Percentiles rank a stretch among this genome's conserved stretches.
These are phyloP conservation scores for Vitis rotundifolia DNA, from an alignment of 164 flowering plant genomes.

Conservation along the genomic window DNA sequence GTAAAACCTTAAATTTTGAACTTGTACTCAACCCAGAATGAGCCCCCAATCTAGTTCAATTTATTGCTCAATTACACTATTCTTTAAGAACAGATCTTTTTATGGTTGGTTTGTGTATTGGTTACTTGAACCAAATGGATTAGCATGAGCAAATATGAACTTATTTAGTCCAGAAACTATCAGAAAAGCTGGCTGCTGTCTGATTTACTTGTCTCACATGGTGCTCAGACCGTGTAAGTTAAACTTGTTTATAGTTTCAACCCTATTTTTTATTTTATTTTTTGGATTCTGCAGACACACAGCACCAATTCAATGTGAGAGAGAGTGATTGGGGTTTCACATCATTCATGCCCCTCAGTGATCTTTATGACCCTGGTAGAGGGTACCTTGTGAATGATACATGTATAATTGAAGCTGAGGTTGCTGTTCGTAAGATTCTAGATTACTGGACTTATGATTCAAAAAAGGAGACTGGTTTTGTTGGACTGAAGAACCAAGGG, in stretches of 20 bases:
- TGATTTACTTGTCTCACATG: too few species aligned
- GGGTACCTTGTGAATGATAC: conserved; percentile 83
- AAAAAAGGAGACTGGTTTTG: conserved; percentile 93
- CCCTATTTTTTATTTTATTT: background rate
- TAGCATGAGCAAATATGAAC: too few species aligned
- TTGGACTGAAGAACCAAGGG: conserved; percentile 95
- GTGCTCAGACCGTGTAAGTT: too few species aligned
- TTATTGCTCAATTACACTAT: too few species aligned
- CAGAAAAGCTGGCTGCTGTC: too few species aligned
- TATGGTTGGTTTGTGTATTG: too few species aligned
- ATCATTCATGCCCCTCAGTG: conserved; percentile 88
- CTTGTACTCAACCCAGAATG: too few species aligned
- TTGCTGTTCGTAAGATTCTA: conserved; percentile 65
- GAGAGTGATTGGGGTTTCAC: conserved; percentile 96
- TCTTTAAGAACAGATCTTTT: too few species aligned
- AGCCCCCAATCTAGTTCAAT: too few species aligned
- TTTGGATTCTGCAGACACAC: conserved; percentile 61
- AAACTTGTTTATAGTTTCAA: background rate
- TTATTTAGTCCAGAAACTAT: too few species aligned
- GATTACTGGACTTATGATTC: conserved; percentile 92
- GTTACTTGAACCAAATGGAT: too few species aligned
- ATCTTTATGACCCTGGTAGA: conserved; percentile 70
- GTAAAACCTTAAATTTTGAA: too few species aligned
- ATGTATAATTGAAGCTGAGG: conserved; percentile 75
- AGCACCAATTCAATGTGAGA: conserved; percentile 84